Base-by-base conservation (phyloP, 257 asterid species). In the Plantago elongata region DNA sequence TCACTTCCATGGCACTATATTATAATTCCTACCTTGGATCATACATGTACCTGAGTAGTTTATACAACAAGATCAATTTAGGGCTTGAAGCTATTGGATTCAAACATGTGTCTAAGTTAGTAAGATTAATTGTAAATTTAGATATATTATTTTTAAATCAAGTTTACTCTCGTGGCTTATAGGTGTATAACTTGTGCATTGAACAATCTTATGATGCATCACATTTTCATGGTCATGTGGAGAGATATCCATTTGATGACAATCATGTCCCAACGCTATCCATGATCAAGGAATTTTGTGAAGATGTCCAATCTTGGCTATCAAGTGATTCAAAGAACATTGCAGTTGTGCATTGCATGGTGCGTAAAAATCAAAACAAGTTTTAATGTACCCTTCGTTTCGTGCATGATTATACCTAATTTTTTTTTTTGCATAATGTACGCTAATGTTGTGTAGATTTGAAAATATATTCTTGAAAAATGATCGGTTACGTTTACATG, bases 341-440 rank as follows among this genome's bases (percentile, higher is more conserved):
- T 30, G 95, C 89, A 27, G 97, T 82, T 54, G 75, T 89, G 50
- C 95, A 89, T 69, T 89, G 97, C 94, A 86, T 84, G 95, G 95
- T 89, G 51, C 0, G 45, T 14, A 3, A 38, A 58, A 46, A 38
- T 22, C 55, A 38, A 46, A 40, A 5, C 9, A 34, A 34, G 4
- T 68, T 43, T 13, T 3, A 16, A 52, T n/a, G 18, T 5, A 48
- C n/a, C 13, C 22, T 15, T 43, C 48, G 65, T 51, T 14, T 55
- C 37, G 43, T 13, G 42, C 13, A 13, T 34, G 51, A 16, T 60
- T 62, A 10, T 22, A 12, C 16, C 3, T 29, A 42, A 27, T 16
- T 11, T 7, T 12, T 7, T 13, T 38, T 3, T 22, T 45, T 8
- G 50, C 40, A 34, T 0, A 34, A 5, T 34, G 40, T 34, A 7